Conservation (phyloP, 106 monocot genomes). For the Allium sativum region DNA sequence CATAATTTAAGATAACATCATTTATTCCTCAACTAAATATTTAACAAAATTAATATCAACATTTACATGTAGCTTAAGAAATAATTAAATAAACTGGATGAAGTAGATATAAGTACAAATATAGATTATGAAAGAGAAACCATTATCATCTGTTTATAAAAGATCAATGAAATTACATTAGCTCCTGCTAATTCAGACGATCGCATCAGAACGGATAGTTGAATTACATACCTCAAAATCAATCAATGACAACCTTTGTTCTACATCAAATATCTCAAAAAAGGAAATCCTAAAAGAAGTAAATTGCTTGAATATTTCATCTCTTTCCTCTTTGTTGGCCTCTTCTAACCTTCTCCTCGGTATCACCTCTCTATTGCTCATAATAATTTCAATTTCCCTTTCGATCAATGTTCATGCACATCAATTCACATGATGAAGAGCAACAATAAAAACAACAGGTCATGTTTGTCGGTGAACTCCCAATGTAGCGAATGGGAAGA, state of each 20-base stretch:
- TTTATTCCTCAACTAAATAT: no score
- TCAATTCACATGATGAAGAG: not conserved
- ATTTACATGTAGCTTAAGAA: no score
- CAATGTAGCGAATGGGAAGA: not conserved
- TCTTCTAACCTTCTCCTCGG: not conserved
- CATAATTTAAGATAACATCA: no score
- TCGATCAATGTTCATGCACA: not conserved
- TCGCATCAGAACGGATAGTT: not conserved
- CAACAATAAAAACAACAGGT: not conserved
- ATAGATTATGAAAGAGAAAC: no score
- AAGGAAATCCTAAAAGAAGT: not conserved
- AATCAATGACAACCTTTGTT: constrained; percentile 81
- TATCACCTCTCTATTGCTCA: not conserved
- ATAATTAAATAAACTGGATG: no score
- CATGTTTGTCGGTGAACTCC: not conserved
- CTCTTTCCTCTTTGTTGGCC: constrained; percentile 4
- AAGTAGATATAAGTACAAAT: no score
- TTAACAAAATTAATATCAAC: no score
- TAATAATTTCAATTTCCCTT: not conserved
- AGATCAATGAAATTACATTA: not conserved
- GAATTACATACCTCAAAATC: constrained; percentile 86
- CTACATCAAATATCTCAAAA: constrained; percentile 15
- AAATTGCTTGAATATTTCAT: not conserved
- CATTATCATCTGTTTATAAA: constrained; percentile 37
- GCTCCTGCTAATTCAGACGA: no score